Conservation (phyloP, 768 basidiomycete species). For the Collybia mongolica region DNA sequence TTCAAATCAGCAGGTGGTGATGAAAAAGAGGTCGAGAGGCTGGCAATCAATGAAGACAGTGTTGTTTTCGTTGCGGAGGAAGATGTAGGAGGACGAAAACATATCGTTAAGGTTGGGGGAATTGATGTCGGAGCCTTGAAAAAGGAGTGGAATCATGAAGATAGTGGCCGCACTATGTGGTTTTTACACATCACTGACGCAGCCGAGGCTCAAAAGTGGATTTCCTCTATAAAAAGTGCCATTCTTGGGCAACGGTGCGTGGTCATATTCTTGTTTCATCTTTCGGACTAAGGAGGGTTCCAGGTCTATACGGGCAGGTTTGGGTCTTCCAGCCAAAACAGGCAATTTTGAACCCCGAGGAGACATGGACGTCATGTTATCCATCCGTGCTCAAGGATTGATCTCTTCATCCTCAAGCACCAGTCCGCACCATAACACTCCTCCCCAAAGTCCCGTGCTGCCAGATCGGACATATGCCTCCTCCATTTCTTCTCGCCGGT, state of each 20-base stretch:
- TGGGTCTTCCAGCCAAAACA: conserved; percentile 45
- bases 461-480: conserved; percentile 42
- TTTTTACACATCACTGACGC: conserved; percentile 64
- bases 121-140: conserved; percentile 51
- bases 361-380: conserved; percentile 82
- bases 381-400: conserved; percentile 71
- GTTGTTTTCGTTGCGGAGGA: conserved; percentile 74
- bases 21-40: conserved; percentile 69
- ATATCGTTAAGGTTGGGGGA: conserved; percentile 70
- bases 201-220: conserved; percentile 72
- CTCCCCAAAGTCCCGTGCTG: conserved; percentile 24
- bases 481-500: conserved; percentile 43
- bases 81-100: conserved; percentile 41
- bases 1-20: conserved; percentile 63
- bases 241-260: conserved; percentile 69
- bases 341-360: conserved; percentile 64
- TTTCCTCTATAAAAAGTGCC: conserved; percentile 67
- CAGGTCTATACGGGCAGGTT: conserved; percentile 70
- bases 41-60: conserved; percentile 75
- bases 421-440: conserved; percentile 20
- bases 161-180: conserved; percentile 62
- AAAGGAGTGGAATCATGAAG: conserved; percentile 43
- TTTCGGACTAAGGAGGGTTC: conserved; percentile 2
- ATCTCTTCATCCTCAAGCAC: conserved; percentile 32
- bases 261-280: neutral